Evolutionary conservation across 2,329 filamentous ascomycete species (phyloP), one percentile per base, ranked within the genome.

Genomic region (Pseudopithomyces chartarum): DNA sequence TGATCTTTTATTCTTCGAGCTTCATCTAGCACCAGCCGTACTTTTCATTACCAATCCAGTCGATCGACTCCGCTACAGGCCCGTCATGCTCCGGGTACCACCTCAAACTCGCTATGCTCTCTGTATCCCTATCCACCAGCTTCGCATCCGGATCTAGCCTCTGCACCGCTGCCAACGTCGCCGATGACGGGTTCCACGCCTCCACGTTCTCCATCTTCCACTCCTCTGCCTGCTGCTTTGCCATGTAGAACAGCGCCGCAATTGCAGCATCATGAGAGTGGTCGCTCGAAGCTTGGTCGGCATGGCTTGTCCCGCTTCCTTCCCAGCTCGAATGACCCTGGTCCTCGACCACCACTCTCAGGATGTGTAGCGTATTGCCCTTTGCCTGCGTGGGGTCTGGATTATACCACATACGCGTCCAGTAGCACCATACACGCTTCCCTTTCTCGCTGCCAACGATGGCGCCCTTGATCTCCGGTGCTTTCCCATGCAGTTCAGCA

Each of bases 1-100:
- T 7, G 12, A 11, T 6, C 20, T 15, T 44, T 26, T 32, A 17
- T 22, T 11, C 13, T 36, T 12, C 7, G n/a, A 19, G n/a, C 39
- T 22, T 34, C 10, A 8, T 17, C 13, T 10, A 93, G 71, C 88
- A 91, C 90, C 90, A 94, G 1, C 81, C 89, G 76, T 85, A 92
- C 77, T 91, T 92, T 76, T 93, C 89, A 67, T 90, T 91, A 12
- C 81, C 84, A 49, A 91, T 76, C 90, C 90, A 94, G 48, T 90
- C 85, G 6, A 91, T 76, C 22, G 84, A 79, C 6, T 81, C 78
- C 1, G 73, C 78, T 1, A 74, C 64, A 6, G 77, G 67, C 4
- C 80, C 84, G 12, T 73, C 73, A 10, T 79, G 77, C 1, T 63
- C 54, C 1, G 67, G 70, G 66, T 90, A 89, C 89, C 89, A 92